phyloP scores from a whole-genome alignment of 2,329 filamentous ascomycete species.

The Pestalotiopsis sp. region DNA sequence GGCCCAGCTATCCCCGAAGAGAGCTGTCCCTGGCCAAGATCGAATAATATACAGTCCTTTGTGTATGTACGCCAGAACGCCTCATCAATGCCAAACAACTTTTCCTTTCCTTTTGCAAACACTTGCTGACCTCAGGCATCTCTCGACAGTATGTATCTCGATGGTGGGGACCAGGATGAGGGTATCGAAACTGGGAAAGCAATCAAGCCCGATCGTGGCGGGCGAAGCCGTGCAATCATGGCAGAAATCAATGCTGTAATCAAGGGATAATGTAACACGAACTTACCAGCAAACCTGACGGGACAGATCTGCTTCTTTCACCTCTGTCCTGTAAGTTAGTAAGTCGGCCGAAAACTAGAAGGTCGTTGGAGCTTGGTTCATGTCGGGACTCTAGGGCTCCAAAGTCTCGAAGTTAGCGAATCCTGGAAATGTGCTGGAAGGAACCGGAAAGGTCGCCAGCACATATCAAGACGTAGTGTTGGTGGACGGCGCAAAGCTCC shows the following conservation, averaged over 20 bases:
- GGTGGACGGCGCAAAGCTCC: not conserved
- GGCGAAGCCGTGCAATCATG: not conserved
- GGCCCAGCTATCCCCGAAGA: not conserved
- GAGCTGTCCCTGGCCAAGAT: not conserved
- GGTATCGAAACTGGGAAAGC: not conserved
- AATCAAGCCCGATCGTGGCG: not conserved
- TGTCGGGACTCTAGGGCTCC: not conserved
- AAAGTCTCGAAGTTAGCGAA: not conserved
- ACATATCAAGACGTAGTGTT: not conserved
- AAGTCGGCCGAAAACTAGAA: no score
- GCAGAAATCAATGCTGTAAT: not conserved
- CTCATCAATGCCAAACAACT: not conserved
- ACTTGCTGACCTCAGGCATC: not conserved
- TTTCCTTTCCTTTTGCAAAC: not conserved
- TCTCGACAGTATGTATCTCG: not conserved
- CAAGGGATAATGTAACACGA: not conserved
- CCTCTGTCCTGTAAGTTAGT: not conserved
- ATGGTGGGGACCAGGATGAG: not conserved
- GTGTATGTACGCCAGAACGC: not conserved
- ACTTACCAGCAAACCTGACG: constrained; percentile 6
- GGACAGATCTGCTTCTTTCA: not conserved
- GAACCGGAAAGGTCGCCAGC: not conserved
- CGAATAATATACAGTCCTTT: no score
- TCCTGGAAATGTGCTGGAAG: not conserved
- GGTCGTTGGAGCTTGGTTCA: not conserved